Percentiles rank a stretch among this genome's conserved stretches.
These are phyloP conservation scores for Suillus plorans DNA, from an alignment of 768 basidiomycete genomes.

Conservation along the genomic window DNA sequence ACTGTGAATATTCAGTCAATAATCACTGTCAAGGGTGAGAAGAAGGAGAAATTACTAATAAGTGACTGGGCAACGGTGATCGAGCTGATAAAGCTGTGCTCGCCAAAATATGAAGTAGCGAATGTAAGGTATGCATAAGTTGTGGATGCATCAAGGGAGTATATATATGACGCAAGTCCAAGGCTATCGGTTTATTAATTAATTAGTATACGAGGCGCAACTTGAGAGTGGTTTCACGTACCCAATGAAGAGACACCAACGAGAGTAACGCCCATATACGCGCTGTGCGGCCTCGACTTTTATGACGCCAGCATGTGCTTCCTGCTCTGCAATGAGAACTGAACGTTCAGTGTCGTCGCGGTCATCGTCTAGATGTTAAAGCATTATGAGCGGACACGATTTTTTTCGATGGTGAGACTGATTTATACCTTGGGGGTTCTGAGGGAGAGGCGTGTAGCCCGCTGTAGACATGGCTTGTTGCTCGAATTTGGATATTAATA, in stretches of 20 bases:
- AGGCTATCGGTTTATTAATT: slow-evolving; percentile 33
- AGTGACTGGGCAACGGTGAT: slow-evolving; percentile 56
- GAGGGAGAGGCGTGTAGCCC: slow-evolving; percentile 18
- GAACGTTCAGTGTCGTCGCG: neutral
- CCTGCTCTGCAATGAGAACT: slow-evolving; percentile 15
- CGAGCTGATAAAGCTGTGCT: slow-evolving; percentile 55
- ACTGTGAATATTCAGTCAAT: slow-evolving; percentile 26
- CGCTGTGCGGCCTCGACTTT: slow-evolving; percentile 51
- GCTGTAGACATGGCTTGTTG: slow-evolving; percentile 13
- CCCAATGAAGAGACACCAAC: slow-evolving; percentile 63
- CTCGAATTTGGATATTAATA: neutral
- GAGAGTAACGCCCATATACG: slow-evolving; percentile 53
- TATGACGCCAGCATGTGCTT: slow-evolving; percentile 41
- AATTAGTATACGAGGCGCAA: neutral
- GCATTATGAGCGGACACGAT: slow-evolving; percentile 2
- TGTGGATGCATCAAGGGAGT: slow-evolving; percentile 70
- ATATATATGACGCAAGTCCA: slow-evolving; percentile 72
- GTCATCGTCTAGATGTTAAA: slow-evolving; percentile 7
- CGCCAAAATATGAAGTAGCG: slow-evolving; percentile 51
- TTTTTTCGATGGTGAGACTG: neutral
- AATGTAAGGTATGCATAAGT: slow-evolving; percentile 64
- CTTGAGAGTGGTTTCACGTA: slow-evolving; percentile 19
- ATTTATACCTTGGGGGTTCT: slow-evolving; percentile 16
- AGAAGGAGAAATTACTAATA: slow-evolving; percentile 41
- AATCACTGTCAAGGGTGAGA: neutral